Conservation (phyloP, 2,329 filamentous ascomycete species). For the Clonostachys rosea region DNA sequence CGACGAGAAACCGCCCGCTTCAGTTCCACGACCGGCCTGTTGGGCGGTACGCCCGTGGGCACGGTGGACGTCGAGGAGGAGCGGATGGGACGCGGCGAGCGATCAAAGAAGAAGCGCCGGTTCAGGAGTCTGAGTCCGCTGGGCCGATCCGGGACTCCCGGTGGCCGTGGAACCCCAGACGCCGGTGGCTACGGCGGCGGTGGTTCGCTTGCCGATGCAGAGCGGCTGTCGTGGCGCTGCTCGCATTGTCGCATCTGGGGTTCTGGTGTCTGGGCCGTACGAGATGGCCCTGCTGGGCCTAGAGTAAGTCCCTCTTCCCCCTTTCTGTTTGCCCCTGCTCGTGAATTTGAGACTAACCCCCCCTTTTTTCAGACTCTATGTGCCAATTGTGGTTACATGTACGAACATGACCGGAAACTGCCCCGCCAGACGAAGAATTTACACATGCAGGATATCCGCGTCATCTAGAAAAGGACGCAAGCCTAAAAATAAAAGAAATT, state of each 20-base stretch:
- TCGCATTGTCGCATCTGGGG: slow-evolving; percentile 85
- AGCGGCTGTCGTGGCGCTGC: slow-evolving; percentile 83
- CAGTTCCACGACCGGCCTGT: slow-evolving; percentile 78
- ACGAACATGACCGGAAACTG: slow-evolving; percentile 79
- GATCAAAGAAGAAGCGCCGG: slow-evolving; percentile 91
- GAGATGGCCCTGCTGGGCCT: slow-evolving; percentile 81
- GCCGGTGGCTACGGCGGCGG: slow-evolving; percentile 69
- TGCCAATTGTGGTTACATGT: slow-evolving; percentile 87
- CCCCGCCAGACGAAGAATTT: slow-evolving; percentile 47
- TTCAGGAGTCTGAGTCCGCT: slow-evolving; percentile 85
- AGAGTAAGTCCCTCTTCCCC: slow-evolving; percentile 54
- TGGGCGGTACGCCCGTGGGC: slow-evolving; percentile 67
- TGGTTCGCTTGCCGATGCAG: slow-evolving; percentile 66
- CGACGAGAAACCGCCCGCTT: slow-evolving; percentile 90
- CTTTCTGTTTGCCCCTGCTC: slow-evolving; percentile 3
- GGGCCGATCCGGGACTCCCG: slow-evolving; percentile 58
- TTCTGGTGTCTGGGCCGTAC: slow-evolving; percentile 87
- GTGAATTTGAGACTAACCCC: neutral
- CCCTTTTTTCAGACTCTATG: slow-evolving; percentile 65
- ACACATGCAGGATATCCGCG: slow-evolving; percentile 18
- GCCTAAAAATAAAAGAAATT: neutral
- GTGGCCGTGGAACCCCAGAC: slow-evolving; percentile 76
- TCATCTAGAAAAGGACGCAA: neutral
- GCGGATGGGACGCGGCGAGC: slow-evolving; percentile 84
- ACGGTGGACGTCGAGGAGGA: slow-evolving; percentile 60